Evolutionary conservation across 345 rosid genomes (phyloP).

Genomic region (Gossypium rotundifolium): DNA sequence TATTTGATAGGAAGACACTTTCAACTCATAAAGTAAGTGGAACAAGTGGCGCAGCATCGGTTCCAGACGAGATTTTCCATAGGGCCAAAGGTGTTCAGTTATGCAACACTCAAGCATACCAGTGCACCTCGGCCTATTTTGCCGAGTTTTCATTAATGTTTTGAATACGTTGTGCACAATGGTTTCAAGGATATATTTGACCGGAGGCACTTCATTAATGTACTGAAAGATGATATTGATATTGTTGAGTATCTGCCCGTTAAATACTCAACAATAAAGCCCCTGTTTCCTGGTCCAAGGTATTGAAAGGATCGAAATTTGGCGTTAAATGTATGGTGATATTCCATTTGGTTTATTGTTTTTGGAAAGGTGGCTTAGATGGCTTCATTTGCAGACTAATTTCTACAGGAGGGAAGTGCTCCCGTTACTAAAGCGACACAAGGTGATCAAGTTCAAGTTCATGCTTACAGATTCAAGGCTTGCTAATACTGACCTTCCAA

Average conservation of each 20-base stretch:
- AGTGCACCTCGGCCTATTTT: too few relatives aligned
- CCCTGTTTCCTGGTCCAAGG: not conserved
- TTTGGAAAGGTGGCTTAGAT: not conserved
- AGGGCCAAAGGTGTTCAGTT: slow-evolving; percentile 30
- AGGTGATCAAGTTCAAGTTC: not conserved
- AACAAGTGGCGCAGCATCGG: slow-evolving; percentile 86
- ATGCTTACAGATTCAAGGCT: not conserved
- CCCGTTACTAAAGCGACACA: not conserved
- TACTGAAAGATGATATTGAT: not conserved
- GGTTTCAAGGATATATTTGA: not conserved
- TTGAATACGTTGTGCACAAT: not conserved
- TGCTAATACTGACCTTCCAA: not conserved
- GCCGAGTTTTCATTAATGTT: not conserved
- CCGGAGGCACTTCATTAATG: not conserved
- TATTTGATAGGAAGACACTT: slow-evolving; percentile 59
- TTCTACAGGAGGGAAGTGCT: not conserved
- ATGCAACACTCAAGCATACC: slow-evolving; percentile 33
- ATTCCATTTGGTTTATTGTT: not conserved
- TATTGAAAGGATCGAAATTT: not conserved
- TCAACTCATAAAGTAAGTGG: slow-evolving; percentile 76
- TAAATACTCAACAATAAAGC: not conserved
- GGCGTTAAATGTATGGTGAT: not conserved
- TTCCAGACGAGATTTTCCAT: slow-evolving; percentile 84
- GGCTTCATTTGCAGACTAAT: not conserved
- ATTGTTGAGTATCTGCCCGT: not conserved